Conservation (phyloP, 768 basidiomycete species). For the Termitomyces sp. region DNA sequence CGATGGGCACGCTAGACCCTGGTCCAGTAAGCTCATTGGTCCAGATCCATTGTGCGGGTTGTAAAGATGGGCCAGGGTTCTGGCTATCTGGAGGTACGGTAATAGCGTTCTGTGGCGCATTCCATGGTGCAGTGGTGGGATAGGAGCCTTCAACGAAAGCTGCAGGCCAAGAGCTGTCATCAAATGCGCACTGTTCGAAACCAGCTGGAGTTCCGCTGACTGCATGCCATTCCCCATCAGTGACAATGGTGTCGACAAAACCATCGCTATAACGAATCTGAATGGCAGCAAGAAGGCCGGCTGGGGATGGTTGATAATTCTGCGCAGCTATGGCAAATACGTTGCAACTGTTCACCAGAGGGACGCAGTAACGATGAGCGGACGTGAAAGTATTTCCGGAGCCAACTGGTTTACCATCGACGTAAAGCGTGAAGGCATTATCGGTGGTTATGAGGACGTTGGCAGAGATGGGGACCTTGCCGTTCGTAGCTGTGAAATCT, state of each 20-base stretch:
- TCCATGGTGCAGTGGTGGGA: conserved; percentile 12
- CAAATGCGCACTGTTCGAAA: conserved; percentile 24
- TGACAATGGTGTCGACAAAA: conserved; percentile 24
- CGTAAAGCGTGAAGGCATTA: conserved; percentile 27
- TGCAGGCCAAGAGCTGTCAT: conserved; percentile 26
- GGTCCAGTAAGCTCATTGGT: conserved; percentile 21
- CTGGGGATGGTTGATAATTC: conserved; percentile 17
- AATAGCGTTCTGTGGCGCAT: conserved; percentile 6
- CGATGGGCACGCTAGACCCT: conserved; percentile 16
- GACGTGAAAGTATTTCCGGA: conserved; percentile 12
- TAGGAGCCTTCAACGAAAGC: conserved; percentile 21
- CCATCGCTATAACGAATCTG: conserved; percentile 28
- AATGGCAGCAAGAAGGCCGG: conserved; percentile 26
- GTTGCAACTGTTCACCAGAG: conserved; percentile 23
- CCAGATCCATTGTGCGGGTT: conserved; percentile 27
- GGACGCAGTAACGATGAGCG: conserved; percentile 25
- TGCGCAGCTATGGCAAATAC: conserved; percentile 27
- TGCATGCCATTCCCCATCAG: conserved; percentile 26
- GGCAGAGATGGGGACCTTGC: conserved; percentile 24
- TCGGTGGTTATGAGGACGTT: conserved; percentile 27
- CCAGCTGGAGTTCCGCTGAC: conserved; percentile 19
- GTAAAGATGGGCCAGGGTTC: conserved; percentile 20
- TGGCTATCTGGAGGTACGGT: conserved; percentile 13
- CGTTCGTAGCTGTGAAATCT: conserved; percentile 19
- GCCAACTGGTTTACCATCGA: conserved; percentile 25